These are phyloP conservation scores for Kwoniella botswanensis DNA, from an alignment of 768 basidiomycete species.

Conservation along the genomic window DNA sequence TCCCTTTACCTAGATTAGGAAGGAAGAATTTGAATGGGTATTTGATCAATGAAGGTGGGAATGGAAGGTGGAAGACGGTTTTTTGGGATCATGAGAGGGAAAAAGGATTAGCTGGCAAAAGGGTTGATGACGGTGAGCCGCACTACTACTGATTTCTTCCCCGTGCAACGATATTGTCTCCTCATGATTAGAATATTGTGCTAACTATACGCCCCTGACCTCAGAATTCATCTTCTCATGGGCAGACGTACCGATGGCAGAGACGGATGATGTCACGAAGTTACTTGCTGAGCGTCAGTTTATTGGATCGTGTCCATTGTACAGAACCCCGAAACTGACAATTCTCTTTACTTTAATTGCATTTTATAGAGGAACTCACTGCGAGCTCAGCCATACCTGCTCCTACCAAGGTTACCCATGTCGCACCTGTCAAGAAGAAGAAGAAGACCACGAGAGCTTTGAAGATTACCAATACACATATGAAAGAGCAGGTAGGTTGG, in stretches of 20 bases:
- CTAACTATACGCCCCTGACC: not conserved
- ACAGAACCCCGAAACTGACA: not conserved
- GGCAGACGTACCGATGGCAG: slow-evolving; percentile 35
- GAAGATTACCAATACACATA: slow-evolving; percentile 43
- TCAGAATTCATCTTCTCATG: slow-evolving; percentile 38
- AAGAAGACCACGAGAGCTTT: slow-evolving; percentile 25
- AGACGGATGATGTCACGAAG: slow-evolving; percentile 35
- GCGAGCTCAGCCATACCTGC: slow-evolving; percentile 27
- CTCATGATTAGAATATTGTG: no score
- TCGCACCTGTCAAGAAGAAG: slow-evolving; percentile 36
- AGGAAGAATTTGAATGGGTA: slow-evolving; percentile 41
- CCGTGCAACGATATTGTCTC: no score
- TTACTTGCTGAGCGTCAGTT: slow-evolving; percentile 35
- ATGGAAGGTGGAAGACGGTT: slow-evolving; percentile 37
- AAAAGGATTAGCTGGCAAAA: slow-evolving; percentile 41
- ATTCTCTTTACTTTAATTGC: not conserved
- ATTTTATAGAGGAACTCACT: slow-evolving; percentile 33
- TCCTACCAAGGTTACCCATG: slow-evolving; percentile 24
- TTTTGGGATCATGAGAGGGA: slow-evolving; percentile 52
- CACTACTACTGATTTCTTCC: not conserved
- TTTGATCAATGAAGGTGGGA: slow-evolving; percentile 34
- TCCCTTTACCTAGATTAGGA: slow-evolving; percentile 37
- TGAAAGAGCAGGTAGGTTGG: slow-evolving; percentile 36
- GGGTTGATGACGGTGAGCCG: slow-evolving; percentile 47
- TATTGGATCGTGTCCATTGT: not conserved